Base-by-base conservation (phyloP, 768 basidiomycete genomes). In the Collybia sordida region DNA sequence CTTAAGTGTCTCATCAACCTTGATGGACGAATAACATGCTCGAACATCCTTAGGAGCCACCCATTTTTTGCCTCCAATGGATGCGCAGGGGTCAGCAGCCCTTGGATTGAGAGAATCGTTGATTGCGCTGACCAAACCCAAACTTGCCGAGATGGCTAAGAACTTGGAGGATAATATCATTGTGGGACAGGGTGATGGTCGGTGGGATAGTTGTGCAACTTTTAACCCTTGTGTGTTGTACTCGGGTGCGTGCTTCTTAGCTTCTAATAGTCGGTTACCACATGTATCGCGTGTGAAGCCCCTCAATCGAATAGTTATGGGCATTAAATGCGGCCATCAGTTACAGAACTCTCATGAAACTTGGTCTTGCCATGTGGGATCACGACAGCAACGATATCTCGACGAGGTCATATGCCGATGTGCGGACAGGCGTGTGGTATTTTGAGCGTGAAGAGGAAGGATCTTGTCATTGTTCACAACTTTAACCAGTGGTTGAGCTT, bases 51-150 rank as follows among this genome's bases (percentile, higher is more conserved):
- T 55, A 2, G 83, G 82, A 8, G 76, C 64, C 23, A 77, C 78
- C 80, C 81, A 83, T 65, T 70, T 78, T 64, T 77, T 67, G 28
- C 78, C 77, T 46, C 75, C 77, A 53, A 85, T 79, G 9, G 58
- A 65, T 17, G 75, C 72, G 55, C 82, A 84, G 0, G 78, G 78
- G 55, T 82, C 81, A 17, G 47, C 47, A 9, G 42, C 47, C 9
- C 42, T 44, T 15, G 45, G 3, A 36, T 19, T 22, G 21, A 35
- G 15, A 8, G 21, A 25, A 9, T 46, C 49, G 14, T 51, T 47
- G 8, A 48, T 42, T 11, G 53, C 51, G n/a, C 38, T 47, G 23
- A 51, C 53, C 15, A 49, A 37, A 38, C 45, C 38, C 38, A 54
- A 22, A 23, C 54, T 43, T 35, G 47, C 52, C 24, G 56, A 51